Evolutionary conservation across 2,329 filamentous ascomycete species (phyloP), one percentile per base, ranked within the genome.

Genomic region (Colletotrichum sp.): DNA sequence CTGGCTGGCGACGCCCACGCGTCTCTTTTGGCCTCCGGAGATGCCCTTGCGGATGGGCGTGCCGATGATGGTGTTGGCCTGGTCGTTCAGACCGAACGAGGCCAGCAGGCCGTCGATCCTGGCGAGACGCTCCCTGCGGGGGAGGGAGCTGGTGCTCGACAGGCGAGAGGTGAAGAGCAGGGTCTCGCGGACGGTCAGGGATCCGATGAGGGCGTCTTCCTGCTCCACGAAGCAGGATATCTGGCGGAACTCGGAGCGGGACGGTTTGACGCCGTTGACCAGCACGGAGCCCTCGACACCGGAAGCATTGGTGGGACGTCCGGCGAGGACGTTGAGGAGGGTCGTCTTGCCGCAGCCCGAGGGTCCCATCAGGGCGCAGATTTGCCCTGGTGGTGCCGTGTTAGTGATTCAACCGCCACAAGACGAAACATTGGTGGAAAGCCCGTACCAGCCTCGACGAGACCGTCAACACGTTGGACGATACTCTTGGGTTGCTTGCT

Each of bases 211-310:
- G 1, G 94, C 93, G 85, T 98, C 95, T 76, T 97, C 94, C 82
- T 98, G 95, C 84, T 98, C 95, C 27, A 97, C 95, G 79, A 95
- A 97, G 61, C 91, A 91, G 69, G 90, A 93, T 64, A 96, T 87
- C 62, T 90, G 87, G 21, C 91, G 90, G 77, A 96, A 93, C 0
- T 85, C 85, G 9, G 86, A 81, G 9, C 86, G 82, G 2, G 90
- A 87, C 5, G 91, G 83, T 6, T 83, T 79, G 3, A 79, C 81
- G 34, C 93, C 93, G 81, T 97, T 95, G 76, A 94, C 87, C 69
- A 89, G 86, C 16, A 91, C 85, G 5, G 85, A 81, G 18, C 90
- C 90, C 29, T 21, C 63, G 34, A 87, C 86, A 3, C 90, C 86
- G 4, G 88, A 88, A 1, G 90, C 86, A 13, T 89, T 89, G 21